These are phyloP conservation scores for Aspergillus sclerotialis DNA, from an alignment of 2,329 filamentous ascomycete genomes.

Conservation along the genomic window DNA sequence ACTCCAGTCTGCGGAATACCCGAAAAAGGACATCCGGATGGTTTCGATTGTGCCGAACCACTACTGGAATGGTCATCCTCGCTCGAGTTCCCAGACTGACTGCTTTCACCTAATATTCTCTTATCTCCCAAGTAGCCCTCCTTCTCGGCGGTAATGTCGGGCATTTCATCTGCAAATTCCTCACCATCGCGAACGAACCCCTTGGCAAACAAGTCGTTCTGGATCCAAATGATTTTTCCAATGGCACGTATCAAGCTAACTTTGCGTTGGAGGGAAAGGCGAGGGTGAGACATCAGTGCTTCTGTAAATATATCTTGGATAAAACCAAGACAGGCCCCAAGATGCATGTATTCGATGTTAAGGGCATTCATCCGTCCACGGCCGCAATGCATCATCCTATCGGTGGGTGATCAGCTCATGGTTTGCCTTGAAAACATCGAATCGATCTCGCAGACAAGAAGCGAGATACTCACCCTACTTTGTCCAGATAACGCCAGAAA, in stretches of 20 bases:
- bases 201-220: conserved; percentile 79
- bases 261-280: conserved; percentile 60
- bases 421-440: neutral
- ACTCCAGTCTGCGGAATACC: conserved; percentile 5
- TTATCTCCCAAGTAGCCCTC: conserved; percentile 61
- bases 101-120: conserved; percentile 41
- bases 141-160: conserved; percentile 42
- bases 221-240: conserved; percentile 79
- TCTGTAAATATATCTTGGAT: conserved; percentile 73
- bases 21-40: conserved; percentile 24
- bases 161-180: conserved; percentile 46
- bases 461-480: conserved; percentile 57
- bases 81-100: conserved; percentile 16
- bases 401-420: neutral
- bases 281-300: conserved; percentile 65
- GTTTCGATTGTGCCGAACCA: conserved; percentile 11
- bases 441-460: too few species aligned
- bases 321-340: conserved; percentile 64
- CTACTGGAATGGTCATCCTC: conserved; percentile 25
- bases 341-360: conserved; percentile 74
- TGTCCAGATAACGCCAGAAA: conserved; percentile 79
- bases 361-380: conserved; percentile 64
- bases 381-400: conserved; percentile 72
- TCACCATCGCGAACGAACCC: conserved; percentile 68
- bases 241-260: conserved; percentile 68